These are phyloP conservation scores for Claviceps capensis DNA, from an alignment of 2,329 filamentous ascomycete genomes.

Conservation along the genomic window DNA sequence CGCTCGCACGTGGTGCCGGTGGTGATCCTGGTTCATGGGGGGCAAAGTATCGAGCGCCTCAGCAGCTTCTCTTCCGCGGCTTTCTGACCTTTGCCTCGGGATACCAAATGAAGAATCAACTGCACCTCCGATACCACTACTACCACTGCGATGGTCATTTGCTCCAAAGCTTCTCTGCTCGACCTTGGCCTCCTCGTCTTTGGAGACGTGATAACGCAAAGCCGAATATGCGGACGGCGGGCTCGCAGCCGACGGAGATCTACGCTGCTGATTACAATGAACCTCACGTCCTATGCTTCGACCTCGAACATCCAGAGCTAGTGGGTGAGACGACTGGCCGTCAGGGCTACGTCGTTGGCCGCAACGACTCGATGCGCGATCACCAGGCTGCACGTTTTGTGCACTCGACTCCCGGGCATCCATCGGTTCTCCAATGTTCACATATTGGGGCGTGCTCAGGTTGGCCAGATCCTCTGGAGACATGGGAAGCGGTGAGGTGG, in stretches of 20 bases:
- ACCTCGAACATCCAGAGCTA: constrained; percentile 40
- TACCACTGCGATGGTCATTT: constrained; percentile 39
- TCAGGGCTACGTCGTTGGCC: constrained; percentile 35
- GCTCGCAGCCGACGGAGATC: constrained; percentile 70
- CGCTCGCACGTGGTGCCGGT: constrained; percentile 17
- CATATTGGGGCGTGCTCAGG: constrained; percentile 34
- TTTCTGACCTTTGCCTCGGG: constrained; percentile 25
- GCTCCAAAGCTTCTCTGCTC: constrained; percentile 43
- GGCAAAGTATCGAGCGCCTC: constrained; percentile 20
- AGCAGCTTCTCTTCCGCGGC: constrained; percentile 19
- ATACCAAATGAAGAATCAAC: constrained; percentile 20
- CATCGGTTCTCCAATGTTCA: constrained; percentile 23
- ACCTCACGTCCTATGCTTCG: constrained; percentile 46
- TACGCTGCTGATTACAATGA: constrained; percentile 25
- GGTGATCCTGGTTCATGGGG: constrained; percentile 10
- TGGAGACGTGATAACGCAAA: constrained; percentile 30
- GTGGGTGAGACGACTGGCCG: constrained; percentile 21
- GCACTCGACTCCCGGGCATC: constrained; percentile 31
- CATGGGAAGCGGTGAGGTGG: constrained; percentile 88
- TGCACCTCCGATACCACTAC: constrained; percentile 17
- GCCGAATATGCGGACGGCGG: constrained; percentile 48
- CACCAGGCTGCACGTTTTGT: constrained; percentile 20
- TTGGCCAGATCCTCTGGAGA: constrained; percentile 72
- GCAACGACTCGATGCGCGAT: constrained; percentile 36
- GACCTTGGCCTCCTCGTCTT: constrained; percentile 48